phyloP scores from a whole-genome alignment of 345 rosid species.

The Citrus australasica region DNA sequence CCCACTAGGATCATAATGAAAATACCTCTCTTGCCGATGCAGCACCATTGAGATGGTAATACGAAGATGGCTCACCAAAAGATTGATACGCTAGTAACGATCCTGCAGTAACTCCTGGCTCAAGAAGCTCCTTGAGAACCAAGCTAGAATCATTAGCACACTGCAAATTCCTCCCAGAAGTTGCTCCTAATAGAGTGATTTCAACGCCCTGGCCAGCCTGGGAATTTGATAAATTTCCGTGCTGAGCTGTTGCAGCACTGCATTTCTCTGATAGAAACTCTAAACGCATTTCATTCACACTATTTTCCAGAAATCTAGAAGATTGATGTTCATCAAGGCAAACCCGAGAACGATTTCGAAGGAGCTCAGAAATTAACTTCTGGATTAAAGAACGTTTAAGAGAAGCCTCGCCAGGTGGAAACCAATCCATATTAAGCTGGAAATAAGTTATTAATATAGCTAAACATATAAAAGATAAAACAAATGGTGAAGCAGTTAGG shows the following conservation, averaged over 20 bases:
- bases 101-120: slow-evolving; percentile 61
- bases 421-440: slow-evolving; percentile 85
- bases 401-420: slow-evolving; percentile 80
- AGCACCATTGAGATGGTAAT: slow-evolving; percentile 47
- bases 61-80: slow-evolving; percentile 54
- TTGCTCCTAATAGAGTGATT: slow-evolving; percentile 58
- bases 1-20: background rate
- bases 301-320: slow-evolving; percentile 38
- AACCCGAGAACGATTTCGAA: slow-evolving; percentile 25
- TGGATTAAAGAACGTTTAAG: slow-evolving; percentile 64
- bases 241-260: slow-evolving; percentile 37
- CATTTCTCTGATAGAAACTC: slow-evolving; percentile 43
- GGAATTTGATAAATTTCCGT: slow-evolving; percentile 40
- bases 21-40: slow-evolving; percentile 65
- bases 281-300: slow-evolving; percentile 28
- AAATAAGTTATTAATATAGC: slow-evolving; percentile 1
- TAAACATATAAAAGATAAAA: slow-evolving; percentile 4
- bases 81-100: slow-evolving; percentile 69
- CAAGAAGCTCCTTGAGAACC: slow-evolving; percentile 78
- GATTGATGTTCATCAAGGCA: slow-evolving; percentile 30
- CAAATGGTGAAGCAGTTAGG: slow-evolving; percentile 3
- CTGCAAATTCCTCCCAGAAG: slow-evolving; percentile 56
- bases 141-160: slow-evolving; percentile 60
- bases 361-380: slow-evolving; percentile 52
- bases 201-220: slow-evolving; percentile 59